A percentile compares a stretch with the other conserved stretches of the same genome.
These are phyloP conservation scores for Plasmodium gonderi DNA, from an alignment of 169 alveolate genomes.

Conservation along the genomic window DNA sequence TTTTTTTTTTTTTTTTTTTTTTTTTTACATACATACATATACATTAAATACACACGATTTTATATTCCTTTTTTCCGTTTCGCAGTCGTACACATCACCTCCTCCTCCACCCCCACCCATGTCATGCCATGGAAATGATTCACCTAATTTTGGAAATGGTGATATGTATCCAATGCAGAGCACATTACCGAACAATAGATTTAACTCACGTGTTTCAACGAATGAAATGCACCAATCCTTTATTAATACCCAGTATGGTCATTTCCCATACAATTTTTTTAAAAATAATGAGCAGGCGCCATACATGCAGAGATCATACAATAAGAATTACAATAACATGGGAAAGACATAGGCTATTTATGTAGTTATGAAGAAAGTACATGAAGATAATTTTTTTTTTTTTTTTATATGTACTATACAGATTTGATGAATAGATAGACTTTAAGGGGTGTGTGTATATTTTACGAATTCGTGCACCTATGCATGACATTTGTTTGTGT, in stretches of 20 bases:
- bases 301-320: conserved; percentile 59
- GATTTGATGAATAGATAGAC: too few relatives aligned
- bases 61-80: neutral
- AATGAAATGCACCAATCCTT: conserved; percentile 63
- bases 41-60: neutral
- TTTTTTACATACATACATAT: neutral
- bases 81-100: conserved; percentile 45
- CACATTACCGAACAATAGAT: conserved; percentile 46
- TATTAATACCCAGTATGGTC: conserved; percentile 55
- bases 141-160: conserved; percentile 23
- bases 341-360: conserved; percentile 38
- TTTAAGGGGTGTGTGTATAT: neutral
- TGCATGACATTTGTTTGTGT: neutral
- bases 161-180: conserved; percentile 53
- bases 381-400: neutral
- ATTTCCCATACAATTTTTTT: conserved; percentile 51
- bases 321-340: conserved; percentile 53
- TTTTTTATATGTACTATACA: neutral
- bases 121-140: conserved; percentile 60
- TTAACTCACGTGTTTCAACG: conserved; percentile 31
- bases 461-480: conserved; percentile 2
- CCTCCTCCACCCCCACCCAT: conserved; percentile 77
- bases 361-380: neutral
- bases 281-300: conserved; percentile 65
- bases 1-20: neutral